phyloP scores from a whole-genome alignment of 176 grass and related monocot species.

The Oryza meridionalis region DNA sequence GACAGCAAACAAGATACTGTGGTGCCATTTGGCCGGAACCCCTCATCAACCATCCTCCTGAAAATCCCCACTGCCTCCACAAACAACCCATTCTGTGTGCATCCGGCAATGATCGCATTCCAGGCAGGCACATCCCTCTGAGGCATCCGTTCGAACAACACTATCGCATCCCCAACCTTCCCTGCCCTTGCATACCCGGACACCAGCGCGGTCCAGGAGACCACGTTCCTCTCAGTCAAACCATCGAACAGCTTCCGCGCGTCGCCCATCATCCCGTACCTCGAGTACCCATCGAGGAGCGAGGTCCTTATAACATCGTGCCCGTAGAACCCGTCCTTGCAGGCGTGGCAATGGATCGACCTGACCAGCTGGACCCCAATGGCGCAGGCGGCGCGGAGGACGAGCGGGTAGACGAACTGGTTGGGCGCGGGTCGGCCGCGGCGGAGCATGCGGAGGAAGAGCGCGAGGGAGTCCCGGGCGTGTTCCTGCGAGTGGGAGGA shows the following conservation, averaged over 20 bases:
- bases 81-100: conserved; percentile 66
- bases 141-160: conserved; percentile 66
- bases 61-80: conserved; percentile 57
- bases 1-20: conserved; percentile 69
- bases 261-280: conserved; percentile 57
- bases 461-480: conserved; percentile 41
- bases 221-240: conserved; percentile 71
- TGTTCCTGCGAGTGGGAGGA: not conserved
- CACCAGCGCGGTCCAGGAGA: conserved; percentile 74
- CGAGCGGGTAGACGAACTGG: conserved; percentile 82
- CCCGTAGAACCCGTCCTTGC: conserved; percentile 62
- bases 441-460: conserved; percentile 76
- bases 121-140: conserved; percentile 74
- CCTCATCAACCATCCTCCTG: conserved; percentile 57
- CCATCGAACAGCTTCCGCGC: conserved; percentile 71
- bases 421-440: conserved; percentile 53
- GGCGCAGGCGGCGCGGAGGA: conserved; percentile 60
- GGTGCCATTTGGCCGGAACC: conserved; percentile 56
- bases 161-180: conserved; percentile 53
- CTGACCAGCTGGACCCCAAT: conserved; percentile 31
- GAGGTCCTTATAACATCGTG: conserved; percentile 54
- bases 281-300: conserved; percentile 69
- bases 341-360: conserved; percentile 60
- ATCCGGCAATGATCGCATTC: conserved; percentile 77
- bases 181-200: conserved; percentile 64